Evolutionary conservation across 805 yeast genomes (phyloP), one percentile per base, ranked within the genome.

Genomic region (Kluyveromyces lactis): DNA sequence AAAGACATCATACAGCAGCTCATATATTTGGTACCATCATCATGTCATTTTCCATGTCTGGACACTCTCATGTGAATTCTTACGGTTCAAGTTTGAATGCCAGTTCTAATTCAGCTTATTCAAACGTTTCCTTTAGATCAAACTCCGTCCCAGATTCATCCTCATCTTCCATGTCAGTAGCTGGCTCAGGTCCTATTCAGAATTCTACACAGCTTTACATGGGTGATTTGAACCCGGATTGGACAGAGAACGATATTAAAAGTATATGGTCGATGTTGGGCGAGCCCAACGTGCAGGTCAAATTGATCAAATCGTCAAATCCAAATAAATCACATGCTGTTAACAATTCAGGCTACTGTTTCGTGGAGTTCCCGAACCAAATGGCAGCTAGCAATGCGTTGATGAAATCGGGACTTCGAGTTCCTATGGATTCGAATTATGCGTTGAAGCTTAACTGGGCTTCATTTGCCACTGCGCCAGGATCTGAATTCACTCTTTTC

Each of bases 141-240:
- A 21, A 21, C 9, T 21, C 24, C 9, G 24, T 21, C 9, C 24
- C 24, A 21, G 24, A 21, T 9, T 21, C 24, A 9, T 21, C 24
- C 9, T 6, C 24, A 9, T 21, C 24, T 6, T 21, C 24, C 9
- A 9, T 21, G 6, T 21, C 24, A 6, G 9, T 27, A 7, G 30
- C 30, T 12, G 30, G 30, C 16, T 9, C 27, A 24, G 12, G 27
- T 4, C 26, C 12, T 26, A 27, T 19, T n/a, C 37, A 34, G 29
- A 34, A 42, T 36, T 26, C 53, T 42, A 39, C 59, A 19, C 69
- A 65, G 40, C 54, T 83, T 36, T 83, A 89, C 82, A 89, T 87
- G 95, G 97, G 96, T 17, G 96, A 86, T 51, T 63, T 87, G 33
- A 95, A 86, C 49, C 84, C 84, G 8, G 67, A 73, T 56, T 84